Base-by-base conservation (phyloP, 2,329 filamentous ascomycete species). In the Cadophora sp. region DNA sequence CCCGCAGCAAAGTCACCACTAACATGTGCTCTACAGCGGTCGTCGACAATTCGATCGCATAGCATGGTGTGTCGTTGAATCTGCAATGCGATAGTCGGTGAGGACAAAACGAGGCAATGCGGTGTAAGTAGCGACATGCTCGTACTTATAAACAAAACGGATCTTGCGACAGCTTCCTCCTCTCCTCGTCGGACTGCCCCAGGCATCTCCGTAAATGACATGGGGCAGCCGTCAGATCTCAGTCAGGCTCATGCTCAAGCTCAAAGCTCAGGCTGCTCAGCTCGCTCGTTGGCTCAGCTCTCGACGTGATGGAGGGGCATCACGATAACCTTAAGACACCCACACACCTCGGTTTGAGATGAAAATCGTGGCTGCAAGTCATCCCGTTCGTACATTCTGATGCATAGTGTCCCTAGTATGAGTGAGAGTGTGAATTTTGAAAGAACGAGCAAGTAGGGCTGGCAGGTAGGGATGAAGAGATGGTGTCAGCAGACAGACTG, bases 401-500 rank as follows among this genome's bases (percentile, higher is more conserved):
- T 43, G 48, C 48, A n/a, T n/a, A n/a, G n/a, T 11, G 5, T 34
- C 31, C 31, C 31, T 34, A 34, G n/a, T n/a, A n/a, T n/a, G n/a
- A n/a, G n/a, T n/a, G n/a, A n/a, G n/a, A n/a, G n/a, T n/a, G n/a
- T n/a, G n/a, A n/a, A n/a, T n/a, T 27, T n/a, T 34, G 4, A 26
- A 65, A 50, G 63, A 65, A 27, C 24, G 56, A n/a, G 31, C 6
- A 43, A 43, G 37, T 43, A 43, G 37, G 37, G 6, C 5, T 11
- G 11, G 31, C 5, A 50, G 46, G 46, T 26, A 34, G 58, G 37
- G 34, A 26, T 29, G 46, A 6, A 43, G 12, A 6, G 11, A 43
- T 16, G 29, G 48, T 55, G 48, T 63, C 61, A 63, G 48, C 46
- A 37, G 61, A 53, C 53, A 9, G 27, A n/a, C 22, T 37, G 53